phyloP scores from a whole-genome alignment of 345 rosid genomes.

The Pseudoturritis turrita region DNA sequence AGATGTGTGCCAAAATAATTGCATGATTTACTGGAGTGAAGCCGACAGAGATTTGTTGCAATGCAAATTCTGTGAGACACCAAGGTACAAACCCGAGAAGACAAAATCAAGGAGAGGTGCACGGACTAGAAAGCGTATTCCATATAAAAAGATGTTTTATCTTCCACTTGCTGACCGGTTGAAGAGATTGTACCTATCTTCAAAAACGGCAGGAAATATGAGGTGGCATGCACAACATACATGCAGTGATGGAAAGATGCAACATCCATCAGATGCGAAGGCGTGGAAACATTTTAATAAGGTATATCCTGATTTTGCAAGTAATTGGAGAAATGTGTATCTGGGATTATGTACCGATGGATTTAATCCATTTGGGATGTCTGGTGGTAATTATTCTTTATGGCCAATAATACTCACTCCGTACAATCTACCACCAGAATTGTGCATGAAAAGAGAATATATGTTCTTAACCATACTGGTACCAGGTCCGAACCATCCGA shows the following conservation, averaged over 20 bases:
- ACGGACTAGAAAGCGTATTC: not conserved
- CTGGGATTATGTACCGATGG: not conserved
- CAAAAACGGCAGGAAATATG: not conserved
- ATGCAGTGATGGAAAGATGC: too few species aligned
- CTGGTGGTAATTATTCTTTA: not conserved
- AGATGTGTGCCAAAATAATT: too few species aligned
- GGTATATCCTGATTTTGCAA: not conserved
- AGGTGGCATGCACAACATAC: not conserved
- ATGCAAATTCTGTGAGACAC: not conserved
- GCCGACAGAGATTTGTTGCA: too few species aligned
- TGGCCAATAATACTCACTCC: not conserved
- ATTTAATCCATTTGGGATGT: not conserved
- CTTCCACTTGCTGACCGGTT: not conserved
- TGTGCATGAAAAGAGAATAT: not conserved
- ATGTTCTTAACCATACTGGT: not conserved
- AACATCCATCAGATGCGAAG: not conserved
- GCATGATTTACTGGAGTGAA: too few species aligned
- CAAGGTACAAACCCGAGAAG: not conserved
- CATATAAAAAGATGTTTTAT: not conserved
- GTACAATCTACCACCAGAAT: not conserved
- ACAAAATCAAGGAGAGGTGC: not conserved
- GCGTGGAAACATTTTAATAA: not conserved
- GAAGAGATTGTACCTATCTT: not conserved
- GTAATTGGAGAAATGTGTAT: not conserved
- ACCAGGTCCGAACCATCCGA: not conserved